Conservation (phyloP, 257 asterid species). For the Solanum sparsipilum region DNA sequence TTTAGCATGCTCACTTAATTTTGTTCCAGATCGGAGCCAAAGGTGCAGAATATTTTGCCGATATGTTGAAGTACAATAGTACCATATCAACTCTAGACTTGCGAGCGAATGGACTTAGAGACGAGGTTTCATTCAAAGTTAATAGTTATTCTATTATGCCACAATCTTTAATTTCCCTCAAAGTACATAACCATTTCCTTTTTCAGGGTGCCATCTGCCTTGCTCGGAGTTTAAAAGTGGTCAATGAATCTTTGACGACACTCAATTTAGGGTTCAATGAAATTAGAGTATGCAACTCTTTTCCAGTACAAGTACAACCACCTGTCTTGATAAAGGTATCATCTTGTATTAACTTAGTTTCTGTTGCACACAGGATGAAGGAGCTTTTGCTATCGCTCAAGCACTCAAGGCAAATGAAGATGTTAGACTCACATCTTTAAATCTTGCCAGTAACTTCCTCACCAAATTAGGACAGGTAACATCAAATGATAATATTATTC, state of each 20-base stretch:
- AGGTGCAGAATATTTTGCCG: slow-evolving; percentile 82
- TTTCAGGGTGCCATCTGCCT: slow-evolving; percentile 73
- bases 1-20: slow-evolving; percentile 2
- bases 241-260: slow-evolving; percentile 70
- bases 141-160: neutral
- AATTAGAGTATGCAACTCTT: slow-evolving; percentile 52
- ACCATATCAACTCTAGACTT: slow-evolving; percentile 72
- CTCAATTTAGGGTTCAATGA: slow-evolving; percentile 94
- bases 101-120: slow-evolving; percentile 91
- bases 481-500: neutral
- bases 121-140: slow-evolving; percentile 46
- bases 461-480: slow-evolving; percentile 88
- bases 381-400: slow-evolving; percentile 87
- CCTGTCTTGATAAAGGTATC: neutral
- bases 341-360: neutral
- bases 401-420: slow-evolving; percentile 93
- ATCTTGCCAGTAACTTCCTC: slow-evolving; percentile 80
- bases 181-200: neutral
- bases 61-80: slow-evolving; percentile 80
- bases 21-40: slow-evolving; percentile 62
- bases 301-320: neutral
- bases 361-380: slow-evolving; percentile 59
- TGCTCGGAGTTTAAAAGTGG: slow-evolving; percentile 91
- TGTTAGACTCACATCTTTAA: slow-evolving; percentile 64
- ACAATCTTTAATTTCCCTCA: neutral